These are phyloP conservation scores for Hypericum perforatum DNA, from an alignment of 345 rosid genomes.

Conservation along the genomic window DNA sequence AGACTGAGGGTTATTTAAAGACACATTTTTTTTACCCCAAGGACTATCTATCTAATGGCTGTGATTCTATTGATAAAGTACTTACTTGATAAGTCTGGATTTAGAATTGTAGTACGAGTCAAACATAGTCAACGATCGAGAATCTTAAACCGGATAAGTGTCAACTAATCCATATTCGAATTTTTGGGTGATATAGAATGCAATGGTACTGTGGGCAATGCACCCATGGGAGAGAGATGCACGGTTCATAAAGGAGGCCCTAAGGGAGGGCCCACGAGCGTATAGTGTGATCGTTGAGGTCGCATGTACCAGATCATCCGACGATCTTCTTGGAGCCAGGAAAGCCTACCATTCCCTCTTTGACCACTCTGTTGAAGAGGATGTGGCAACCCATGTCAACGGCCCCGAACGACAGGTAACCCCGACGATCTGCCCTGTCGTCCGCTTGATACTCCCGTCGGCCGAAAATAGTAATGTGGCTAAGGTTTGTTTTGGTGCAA, in stretches of 20 bases:
- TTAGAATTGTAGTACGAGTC: too few relatives aligned
- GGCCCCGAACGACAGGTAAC: conserved; percentile 46
- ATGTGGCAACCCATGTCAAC: conserved; percentile 43
- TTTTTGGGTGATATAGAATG: conserved; percentile 32
- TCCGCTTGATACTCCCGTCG: too few relatives aligned
- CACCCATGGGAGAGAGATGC: conserved; percentile 99
- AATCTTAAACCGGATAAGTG: too few relatives aligned
- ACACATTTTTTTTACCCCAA: too few relatives aligned
- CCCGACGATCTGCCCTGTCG: neutral
- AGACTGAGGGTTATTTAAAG: too few relatives aligned
- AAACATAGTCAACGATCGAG: too few relatives aligned
- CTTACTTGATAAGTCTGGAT: too few relatives aligned
- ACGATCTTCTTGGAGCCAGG: conserved; percentile 69
- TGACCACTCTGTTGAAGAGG: conserved; percentile 73
- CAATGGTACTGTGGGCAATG: conserved; percentile 57
- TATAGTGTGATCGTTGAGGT: conserved; percentile 58
- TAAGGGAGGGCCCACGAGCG: conserved; percentile 37
- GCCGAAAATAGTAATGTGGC: too few relatives aligned
- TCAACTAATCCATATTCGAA: neutral
- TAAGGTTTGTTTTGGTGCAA: neutral
- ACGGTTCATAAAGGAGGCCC: conserved; percentile 52
- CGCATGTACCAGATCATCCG: conserved; percentile 72
- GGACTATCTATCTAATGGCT: too few relatives aligned
- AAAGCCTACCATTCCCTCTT: conserved; percentile 89
- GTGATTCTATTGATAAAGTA: too few relatives aligned